Percentiles rank a stretch among this genome's conserved stretches.
Conservation (phyloP, 2,329 filamentous ascomycete genomes). For the Diaporthe vexans region DNA sequence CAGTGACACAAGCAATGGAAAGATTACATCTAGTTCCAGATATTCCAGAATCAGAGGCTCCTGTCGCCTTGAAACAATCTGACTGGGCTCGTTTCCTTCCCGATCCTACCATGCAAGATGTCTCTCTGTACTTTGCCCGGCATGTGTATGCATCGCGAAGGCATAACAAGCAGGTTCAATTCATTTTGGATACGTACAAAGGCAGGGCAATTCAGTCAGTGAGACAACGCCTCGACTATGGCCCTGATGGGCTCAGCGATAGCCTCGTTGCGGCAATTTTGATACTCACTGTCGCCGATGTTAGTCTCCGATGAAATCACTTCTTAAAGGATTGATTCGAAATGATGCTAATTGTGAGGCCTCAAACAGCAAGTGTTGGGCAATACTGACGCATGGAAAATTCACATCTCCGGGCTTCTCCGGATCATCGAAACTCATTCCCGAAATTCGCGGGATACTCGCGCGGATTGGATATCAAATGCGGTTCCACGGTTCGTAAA, state of each 20-base stretch:
- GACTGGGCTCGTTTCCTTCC: conserved; percentile 18
- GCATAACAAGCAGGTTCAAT: background rate
- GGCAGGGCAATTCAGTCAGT: conserved; percentile 8
- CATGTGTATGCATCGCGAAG: background rate
- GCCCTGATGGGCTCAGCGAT: background rate
- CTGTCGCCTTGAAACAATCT: background rate
- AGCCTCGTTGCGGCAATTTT: conserved; percentile 2
- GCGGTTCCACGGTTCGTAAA: background rate
- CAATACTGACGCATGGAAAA: conserved; percentile 1
- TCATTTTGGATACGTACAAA: background rate
- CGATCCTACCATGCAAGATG: conserved; percentile 8
- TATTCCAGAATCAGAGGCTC: background rate
- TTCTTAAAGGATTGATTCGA: accelerated
- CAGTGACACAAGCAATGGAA: conserved; percentile 10
- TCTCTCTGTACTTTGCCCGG: conserved; percentile 7
- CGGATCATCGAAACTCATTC: background rate
- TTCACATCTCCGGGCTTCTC: conserved; percentile 11
- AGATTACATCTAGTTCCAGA: conserved; percentile 11
- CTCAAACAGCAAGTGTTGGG: conserved; percentile 15
- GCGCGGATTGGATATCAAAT: conserved; percentile 10
- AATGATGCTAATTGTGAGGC: background rate
- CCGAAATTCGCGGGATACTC: background rate
- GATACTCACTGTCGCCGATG: background rate
- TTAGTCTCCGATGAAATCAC: background rate
- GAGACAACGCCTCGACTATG: background rate